Evolutionary conservation across 306 rosid species (phyloP), one percentile per base, ranked within the genome.

Genomic region (Herpetospermum pedunculosum): DNA sequence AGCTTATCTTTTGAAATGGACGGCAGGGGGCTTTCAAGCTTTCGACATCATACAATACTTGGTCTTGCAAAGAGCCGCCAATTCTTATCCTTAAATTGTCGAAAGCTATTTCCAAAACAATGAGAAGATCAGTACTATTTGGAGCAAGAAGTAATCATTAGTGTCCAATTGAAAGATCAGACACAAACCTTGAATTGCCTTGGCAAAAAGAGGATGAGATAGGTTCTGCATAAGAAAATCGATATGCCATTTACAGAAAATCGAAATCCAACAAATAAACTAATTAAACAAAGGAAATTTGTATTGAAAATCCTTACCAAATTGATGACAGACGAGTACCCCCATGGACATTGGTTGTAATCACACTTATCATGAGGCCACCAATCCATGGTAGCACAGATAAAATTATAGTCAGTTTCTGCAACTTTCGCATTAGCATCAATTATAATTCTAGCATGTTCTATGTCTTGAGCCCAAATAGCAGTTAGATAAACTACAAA

Each of bases 331-430:
- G 99, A 91, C n/a, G 99, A 68, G 68, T 81, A 38, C n/a, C 88
- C 96, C 99, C 99, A 94, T 18, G 99, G 92, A 79, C 99, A 94
- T 48, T 88, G 83, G 82, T 82, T 83, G 80, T 94, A 94, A 82
- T 91, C 80, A 28, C 99, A 94, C 79, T 94, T 94, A 54, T 89
- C 95, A 72, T 84, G 88, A 75, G 92, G 93, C 99, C 99, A 94
- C 99, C 96, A 94, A 87, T 94, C 99, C 80, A 94, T 70, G 65
- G 99, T 94, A 60, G 99, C 99, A 87, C 99, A 94, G 67, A 94
- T 74, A 53, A 85, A 94, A 74, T 87, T 87, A 32, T 84, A 80
- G 80, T 91, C 99, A 69, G 81, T 81, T 65, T 83, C 89, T 43
- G 89, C 95, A 74, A 80, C 79, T 70, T 81, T 59, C 74, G 54